phyloP scores from a whole-genome alignment of 176 grass and related monocot genomes.

The Oryza coarctata region DNA sequence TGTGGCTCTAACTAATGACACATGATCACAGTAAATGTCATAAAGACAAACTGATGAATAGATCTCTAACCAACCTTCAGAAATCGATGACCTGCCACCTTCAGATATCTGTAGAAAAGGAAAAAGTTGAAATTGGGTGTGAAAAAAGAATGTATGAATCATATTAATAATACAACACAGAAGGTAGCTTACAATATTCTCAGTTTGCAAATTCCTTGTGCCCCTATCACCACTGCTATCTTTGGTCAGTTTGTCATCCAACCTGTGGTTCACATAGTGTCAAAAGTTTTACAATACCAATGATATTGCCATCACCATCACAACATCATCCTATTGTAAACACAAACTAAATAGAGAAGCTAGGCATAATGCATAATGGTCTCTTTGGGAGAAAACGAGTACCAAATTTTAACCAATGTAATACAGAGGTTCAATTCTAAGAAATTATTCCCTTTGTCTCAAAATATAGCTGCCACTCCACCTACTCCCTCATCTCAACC shows the following conservation, averaged over 20 bases:
- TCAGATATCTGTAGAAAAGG: conserved; percentile 33
- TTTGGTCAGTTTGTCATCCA: conserved; percentile 47
- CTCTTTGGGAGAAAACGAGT: background rate
- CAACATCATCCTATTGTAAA: background rate
- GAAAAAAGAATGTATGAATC: background rate
- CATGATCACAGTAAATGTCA: background rate
- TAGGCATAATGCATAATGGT: background rate
- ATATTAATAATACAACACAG: background rate
- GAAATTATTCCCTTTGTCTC: background rate
- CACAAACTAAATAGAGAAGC: background rate
- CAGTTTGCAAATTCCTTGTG: conserved; percentile 30
- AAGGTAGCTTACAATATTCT: conserved; percentile 33
- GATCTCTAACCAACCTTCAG: conserved; percentile 48
- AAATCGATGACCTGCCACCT: conserved; percentile 23
- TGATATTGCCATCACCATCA: background rate
- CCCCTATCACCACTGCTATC: conserved; percentile 26
- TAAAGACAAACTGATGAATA: conserved; percentile 13
- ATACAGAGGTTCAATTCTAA: background rate
- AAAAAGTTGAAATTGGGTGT: background rate
- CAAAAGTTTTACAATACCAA: conserved; percentile 6
- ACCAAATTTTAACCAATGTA: background rate
- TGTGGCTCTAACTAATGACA: background rate
- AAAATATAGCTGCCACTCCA: too few species aligned
- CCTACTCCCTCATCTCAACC: too few species aligned
- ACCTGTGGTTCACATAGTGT: conserved; percentile 35